Evolutionary conservation across 1,284 basidiomycete species (phyloP).

Genomic region (Naganishia albida): DNA sequence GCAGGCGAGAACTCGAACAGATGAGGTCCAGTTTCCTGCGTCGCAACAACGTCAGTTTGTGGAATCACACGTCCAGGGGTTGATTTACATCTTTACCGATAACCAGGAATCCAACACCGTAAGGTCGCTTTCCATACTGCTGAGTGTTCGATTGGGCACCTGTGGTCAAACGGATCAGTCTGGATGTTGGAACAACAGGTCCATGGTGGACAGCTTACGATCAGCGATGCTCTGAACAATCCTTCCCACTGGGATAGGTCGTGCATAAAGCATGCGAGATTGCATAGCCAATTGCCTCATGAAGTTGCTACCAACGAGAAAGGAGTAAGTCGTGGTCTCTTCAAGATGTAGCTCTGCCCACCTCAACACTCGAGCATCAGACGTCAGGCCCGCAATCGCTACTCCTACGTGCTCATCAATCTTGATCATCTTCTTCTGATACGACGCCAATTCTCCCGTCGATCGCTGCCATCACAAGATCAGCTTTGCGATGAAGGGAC

Average conservation of each 20-base stretch:
- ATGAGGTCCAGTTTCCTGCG: conserved; percentile 81
- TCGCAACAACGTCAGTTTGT: too few species aligned
- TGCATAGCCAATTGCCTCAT: conserved; percentile 99
- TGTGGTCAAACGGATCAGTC: conserved; percentile 46
- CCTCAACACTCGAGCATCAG: conserved; percentile 96
- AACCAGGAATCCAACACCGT: conserved; percentile 98
- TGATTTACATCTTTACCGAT: conserved; percentile 76
- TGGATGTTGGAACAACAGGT: background rate
- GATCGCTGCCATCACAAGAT: conserved; percentile 67
- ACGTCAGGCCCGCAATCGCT: conserved; percentile 96
- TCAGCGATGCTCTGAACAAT: conserved; percentile 93
- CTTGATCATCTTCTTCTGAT: conserved; percentile 99
- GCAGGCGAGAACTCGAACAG: conserved; percentile 98
- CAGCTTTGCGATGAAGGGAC: background rate
- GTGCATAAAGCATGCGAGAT: conserved; percentile 90
- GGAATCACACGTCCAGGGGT: background rate
- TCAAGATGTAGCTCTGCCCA: conserved; percentile 46
- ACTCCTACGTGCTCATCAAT: conserved; percentile 99
- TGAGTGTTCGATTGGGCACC: conserved; percentile 99
- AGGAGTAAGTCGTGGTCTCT: background rate
- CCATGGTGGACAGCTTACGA: conserved; percentile 59
- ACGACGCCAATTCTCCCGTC: conserved; percentile 95
- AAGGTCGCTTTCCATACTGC: conserved; percentile 95
- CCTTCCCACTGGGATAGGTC: conserved; percentile 89
- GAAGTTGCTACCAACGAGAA: conserved; percentile 70